A percentile compares a stretch with the other conserved stretches of the same genome.
Conservation (phyloP, 2,329 filamentous ascomycete species). For the Rhynchosporium graminicola region DNA sequence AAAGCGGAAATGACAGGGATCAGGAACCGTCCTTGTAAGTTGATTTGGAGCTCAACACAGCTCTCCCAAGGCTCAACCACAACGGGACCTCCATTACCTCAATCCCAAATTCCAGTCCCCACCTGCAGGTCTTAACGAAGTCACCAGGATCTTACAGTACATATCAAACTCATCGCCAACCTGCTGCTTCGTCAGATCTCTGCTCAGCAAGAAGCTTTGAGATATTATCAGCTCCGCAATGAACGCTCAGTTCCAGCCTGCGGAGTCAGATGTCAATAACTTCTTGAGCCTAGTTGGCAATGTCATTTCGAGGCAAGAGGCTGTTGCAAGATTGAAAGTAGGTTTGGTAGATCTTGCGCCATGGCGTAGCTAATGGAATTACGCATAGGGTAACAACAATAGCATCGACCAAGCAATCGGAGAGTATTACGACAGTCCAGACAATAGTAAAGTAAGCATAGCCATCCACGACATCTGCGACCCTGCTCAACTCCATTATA, state of each 20-base stretch:
- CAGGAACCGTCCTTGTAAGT: neutral
- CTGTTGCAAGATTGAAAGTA: slow-evolving; percentile 37
- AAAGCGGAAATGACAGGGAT: neutral
- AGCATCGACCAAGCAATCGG: slow-evolving; percentile 52
- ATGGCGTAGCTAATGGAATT: slow-evolving; percentile 25
- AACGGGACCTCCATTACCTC: neutral
- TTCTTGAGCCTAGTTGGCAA: slow-evolving; percentile 25
- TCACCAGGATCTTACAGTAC: neutral
- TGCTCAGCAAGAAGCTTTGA: slow-evolving; percentile 9
- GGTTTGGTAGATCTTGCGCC: neutral
- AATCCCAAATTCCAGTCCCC: neutral
- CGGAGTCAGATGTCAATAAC: slow-evolving; percentile 30
- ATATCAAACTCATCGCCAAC: neutral
- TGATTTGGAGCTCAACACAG: slow-evolving; percentile 4
- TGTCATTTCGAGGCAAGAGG: slow-evolving; percentile 28
- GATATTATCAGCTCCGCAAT: slow-evolving; percentile 24
- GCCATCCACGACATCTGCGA: neutral
- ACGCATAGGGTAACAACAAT: slow-evolving; percentile 46
- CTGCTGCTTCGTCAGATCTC: neutral
- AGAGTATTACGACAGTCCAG: slow-evolving; percentile 54
- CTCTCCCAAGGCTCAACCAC: neutral
- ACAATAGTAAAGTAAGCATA: slow-evolving; percentile 43
- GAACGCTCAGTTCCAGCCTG: slow-evolving; percentile 30
- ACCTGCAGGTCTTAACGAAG: slow-evolving; percentile 6
- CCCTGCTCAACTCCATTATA: slow-evolving; percentile 34